phyloP scores from a whole-genome alignment of 768 basidiomycete genomes.

The Phlebiopsis flavidoalba region DNA sequence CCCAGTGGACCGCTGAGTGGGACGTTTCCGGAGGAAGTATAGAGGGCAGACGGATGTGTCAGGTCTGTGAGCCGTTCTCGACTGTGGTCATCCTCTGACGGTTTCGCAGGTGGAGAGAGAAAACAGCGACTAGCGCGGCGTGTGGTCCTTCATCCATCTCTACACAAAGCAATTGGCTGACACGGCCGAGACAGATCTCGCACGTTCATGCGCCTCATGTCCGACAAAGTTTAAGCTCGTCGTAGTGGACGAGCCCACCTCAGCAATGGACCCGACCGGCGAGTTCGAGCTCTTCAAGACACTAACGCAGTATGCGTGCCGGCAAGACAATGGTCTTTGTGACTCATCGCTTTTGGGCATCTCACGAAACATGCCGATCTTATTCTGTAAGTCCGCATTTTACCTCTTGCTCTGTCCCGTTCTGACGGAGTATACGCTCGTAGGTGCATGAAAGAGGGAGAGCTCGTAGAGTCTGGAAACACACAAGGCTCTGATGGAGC shows the following conservation, averaged over 20 bases:
- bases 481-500: slow-evolving; percentile 24
- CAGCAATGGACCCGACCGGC: slow-evolving; percentile 49
- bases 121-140: slow-evolving; percentile 17
- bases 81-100: background rate
- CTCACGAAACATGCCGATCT: slow-evolving; percentile 43
- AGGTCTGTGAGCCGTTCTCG: background rate
- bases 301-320: slow-evolving; percentile 30
- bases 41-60: slow-evolving; percentile 3
- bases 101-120: slow-evolving; percentile 18
- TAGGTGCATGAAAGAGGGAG: slow-evolving; percentile 30
- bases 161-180: background rate
- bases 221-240: slow-evolving; percentile 39
- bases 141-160: background rate
- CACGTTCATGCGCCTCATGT: slow-evolving; percentile 35
- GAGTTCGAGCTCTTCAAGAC: slow-evolving; percentile 45
- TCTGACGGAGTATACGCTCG: background rate
- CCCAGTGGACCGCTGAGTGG: background rate
- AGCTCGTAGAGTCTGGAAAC: slow-evolving; percentile 28
- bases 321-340: slow-evolving; percentile 55
- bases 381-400: slow-evolving; percentile 38
- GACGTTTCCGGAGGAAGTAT: background rate
- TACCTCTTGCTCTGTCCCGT: background rate
- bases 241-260: slow-evolving; percentile 55
- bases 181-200: slow-evolving; percentile 19
- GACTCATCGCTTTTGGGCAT: slow-evolving; percentile 49